Evolutionary conservation across 192 early-diverging fungal species (phyloP).

Genomic region (Coemansia sp.): DNA sequence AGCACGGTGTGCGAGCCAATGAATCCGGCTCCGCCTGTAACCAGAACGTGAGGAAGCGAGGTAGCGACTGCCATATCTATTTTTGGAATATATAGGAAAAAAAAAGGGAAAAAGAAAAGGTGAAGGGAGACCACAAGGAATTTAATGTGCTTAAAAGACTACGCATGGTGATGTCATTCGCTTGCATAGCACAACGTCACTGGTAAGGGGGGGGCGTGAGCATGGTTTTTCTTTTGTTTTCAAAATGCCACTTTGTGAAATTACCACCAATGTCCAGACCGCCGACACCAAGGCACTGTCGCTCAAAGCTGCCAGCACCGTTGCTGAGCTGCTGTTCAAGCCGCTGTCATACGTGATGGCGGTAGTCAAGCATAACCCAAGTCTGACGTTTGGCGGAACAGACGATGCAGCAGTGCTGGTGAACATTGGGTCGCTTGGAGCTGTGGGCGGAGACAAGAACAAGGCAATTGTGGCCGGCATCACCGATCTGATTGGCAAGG

Average conservation of each 20-base stretch:
- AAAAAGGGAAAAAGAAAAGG: background rate
- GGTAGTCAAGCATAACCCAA: constrained; percentile 9
- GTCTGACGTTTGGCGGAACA: constrained; percentile 21
- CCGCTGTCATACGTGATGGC: constrained; percentile 23
- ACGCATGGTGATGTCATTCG: no score
- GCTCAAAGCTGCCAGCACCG: constrained; percentile 7
- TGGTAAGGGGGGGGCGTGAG: no score
- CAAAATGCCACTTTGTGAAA: constrained; percentile 20
- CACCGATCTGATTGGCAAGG: constrained; percentile 13
- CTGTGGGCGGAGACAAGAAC: constrained; percentile 21
- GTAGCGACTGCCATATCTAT: background rate
- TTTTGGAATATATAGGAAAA: background rate
- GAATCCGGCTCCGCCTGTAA: constrained; percentile 82
- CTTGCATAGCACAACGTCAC: no score
- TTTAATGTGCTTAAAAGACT: no score
- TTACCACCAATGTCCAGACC: constrained; percentile 15
- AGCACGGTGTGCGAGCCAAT: constrained; percentile 93
- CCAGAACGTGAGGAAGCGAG: constrained; percentile 43
- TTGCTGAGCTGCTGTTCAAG: constrained; percentile 32
- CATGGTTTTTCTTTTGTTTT: background rate
- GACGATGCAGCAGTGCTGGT: constrained; percentile 22
- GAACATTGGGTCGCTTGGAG: constrained; percentile 19
- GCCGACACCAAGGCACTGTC: constrained; percentile 20
- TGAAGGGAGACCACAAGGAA: no score
- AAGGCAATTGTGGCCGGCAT: constrained; percentile 14